Base-by-base conservation (phyloP, 306 rosid species). In the Quercus alba region DNA sequence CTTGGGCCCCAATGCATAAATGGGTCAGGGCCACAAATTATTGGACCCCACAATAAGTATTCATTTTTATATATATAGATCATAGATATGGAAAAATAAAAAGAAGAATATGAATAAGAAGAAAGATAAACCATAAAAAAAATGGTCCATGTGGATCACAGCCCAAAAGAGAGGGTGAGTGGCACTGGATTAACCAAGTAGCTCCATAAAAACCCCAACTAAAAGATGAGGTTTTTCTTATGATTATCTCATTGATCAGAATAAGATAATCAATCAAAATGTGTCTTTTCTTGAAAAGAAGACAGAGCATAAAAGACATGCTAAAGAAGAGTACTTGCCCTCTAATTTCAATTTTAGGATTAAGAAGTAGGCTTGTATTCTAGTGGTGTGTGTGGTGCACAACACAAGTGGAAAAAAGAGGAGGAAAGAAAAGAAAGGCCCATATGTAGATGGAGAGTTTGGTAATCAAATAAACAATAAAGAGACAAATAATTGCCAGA, bases 121-220 rank as follows among this genome's bases (percentile, higher is more conserved):
- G 21, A 17, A 3, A n/a, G 74, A 17, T 23, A 11, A 18, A 2
- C 46, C 46, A 7, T 41, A 6, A 35, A 11, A n/a, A 18, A 10
- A 49, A 49, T 1, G 54, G 3, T 49, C 54, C 54, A 12, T 49
- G 54, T 12, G 54, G 54, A 49, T 49, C 17, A 49, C 20, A 20
- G 13, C 46, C 21, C 23, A 9, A 41, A 19, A 21, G 6, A 19
- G 20, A 20, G 59, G 72, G n/a, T 58, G 78, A 52, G 84, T 79
- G 90, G 88, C 77, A 6, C 58, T 61, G 74, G n/a, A 76, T 46
- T 79, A 49, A 72, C 84, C 90, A 87, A 81, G 90, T 84, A 56
- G 82, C 84, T 56, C 57, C 49, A 61, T 79, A 21, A 52, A 78
- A 26, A 54, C 75, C 90, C 71, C 84, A 72, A 31, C 52, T 30